Evolutionary conservation across 805 yeast species (phyloP).

Genomic region (Scheffersomyces amazonensis): DNA sequence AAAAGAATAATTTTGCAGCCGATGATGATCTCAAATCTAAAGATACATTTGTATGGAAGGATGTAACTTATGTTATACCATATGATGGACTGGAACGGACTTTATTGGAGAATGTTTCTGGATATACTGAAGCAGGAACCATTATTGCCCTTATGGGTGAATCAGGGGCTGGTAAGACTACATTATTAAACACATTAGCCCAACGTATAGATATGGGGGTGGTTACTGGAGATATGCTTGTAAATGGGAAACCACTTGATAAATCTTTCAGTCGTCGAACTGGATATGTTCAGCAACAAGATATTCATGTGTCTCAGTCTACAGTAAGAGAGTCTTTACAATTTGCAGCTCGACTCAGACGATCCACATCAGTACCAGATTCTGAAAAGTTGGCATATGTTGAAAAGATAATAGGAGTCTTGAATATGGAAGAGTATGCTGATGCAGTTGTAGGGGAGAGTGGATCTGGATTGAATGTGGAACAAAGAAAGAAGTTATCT

Average conservation of each 20-base stretch:
- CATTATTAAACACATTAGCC: no score
- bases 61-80: slow-evolving; percentile 57
- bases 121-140: slow-evolving; percentile 46
- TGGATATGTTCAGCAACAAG: slow-evolving; percentile 19
- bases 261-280: slow-evolving; percentile 45
- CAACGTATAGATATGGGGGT: slow-evolving; percentile 55
- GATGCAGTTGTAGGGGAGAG: slow-evolving; percentile 14
- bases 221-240: slow-evolving; percentile 56
- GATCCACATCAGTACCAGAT: slow-evolving; percentile 49
- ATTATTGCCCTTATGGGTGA: slow-evolving; percentile 62
- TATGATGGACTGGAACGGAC: slow-evolving; percentile 39
- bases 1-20: background rate
- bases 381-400: slow-evolving; percentile 13
- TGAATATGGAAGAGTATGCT: slow-evolving; percentile 14
- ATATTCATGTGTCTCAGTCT: slow-evolving; percentile 13
- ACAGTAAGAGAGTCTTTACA: slow-evolving; percentile 16
- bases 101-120: slow-evolving; percentile 33
- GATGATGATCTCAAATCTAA: slow-evolving; percentile 26
- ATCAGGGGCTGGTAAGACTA: slow-evolving; percentile 62
- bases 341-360: slow-evolving; percentile 19
- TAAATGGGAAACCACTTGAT: slow-evolving; percentile 50
- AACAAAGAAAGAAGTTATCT: slow-evolving; percentile 15
- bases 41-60: slow-evolving; percentile 61
- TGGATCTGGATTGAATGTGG: slow-evolving; percentile 16
- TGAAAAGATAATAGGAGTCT: slow-evolving; percentile 13